These are phyloP conservation scores for Gynochthodes officinalis DNA, from an alignment of 257 asterid species.

Conservation along the genomic window DNA sequence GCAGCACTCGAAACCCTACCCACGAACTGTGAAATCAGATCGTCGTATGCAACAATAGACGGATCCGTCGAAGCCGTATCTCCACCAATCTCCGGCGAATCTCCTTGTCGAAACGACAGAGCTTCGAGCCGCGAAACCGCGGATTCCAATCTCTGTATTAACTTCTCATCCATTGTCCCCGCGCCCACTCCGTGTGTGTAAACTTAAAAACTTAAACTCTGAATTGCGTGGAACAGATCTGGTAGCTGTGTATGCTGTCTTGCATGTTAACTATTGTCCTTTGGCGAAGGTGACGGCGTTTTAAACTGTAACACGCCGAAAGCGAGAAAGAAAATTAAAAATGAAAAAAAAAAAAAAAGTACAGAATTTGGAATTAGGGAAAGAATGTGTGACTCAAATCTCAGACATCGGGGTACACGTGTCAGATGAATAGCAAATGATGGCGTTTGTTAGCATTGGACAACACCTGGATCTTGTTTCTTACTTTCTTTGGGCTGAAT, in stretches of 20 bases:
- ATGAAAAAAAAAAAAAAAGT: background rate
- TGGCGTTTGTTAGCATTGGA: slow-evolving; percentile 22
- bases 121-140: slow-evolving; percentile 88
- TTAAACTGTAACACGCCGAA: slow-evolving; percentile 16
- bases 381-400: background rate
- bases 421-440: slow-evolving; percentile 18
- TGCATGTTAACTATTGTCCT: no score
- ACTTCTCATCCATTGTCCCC: slow-evolving; percentile 55
- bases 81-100: slow-evolving; percentile 36
- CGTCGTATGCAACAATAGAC: slow-evolving; percentile 71
- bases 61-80: slow-evolving; percentile 68
- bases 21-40: slow-evolving; percentile 59
- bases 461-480: slow-evolving; percentile 15
- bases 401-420: slow-evolving; percentile 31
- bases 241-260: no score
- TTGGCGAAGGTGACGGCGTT: slow-evolving; percentile 11
- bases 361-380: background rate
- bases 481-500: no score
- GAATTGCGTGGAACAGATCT: slow-evolving; percentile 45
- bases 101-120: slow-evolving; percentile 49
- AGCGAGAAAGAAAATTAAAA: slow-evolving; percentile 17
- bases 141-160: slow-evolving; percentile 81
- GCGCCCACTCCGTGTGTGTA: no score
- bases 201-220: no score
- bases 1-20: slow-evolving; percentile 57